Conservation (phyloP, 768 basidiomycete species). For the Trametes maxima region DNA sequence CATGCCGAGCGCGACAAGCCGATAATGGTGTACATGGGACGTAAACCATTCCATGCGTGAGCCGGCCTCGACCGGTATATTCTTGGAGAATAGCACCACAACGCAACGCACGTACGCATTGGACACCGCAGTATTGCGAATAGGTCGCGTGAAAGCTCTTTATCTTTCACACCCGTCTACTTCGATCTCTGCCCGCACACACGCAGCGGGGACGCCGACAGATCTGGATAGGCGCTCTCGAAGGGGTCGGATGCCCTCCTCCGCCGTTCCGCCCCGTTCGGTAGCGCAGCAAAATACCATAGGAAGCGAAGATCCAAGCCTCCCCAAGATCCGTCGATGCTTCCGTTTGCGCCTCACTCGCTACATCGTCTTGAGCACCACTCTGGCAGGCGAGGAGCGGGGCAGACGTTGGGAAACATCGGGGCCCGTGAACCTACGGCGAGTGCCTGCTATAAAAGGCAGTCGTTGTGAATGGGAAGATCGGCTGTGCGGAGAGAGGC, state of each 20-base stretch:
- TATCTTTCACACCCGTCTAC: too few species aligned
- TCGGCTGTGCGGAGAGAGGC: not conserved
- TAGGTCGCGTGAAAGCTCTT: too few species aligned
- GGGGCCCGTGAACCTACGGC: conserved; percentile 1
- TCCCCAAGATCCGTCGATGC: too few species aligned
- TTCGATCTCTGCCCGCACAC: not conserved
- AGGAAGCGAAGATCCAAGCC: not conserved
- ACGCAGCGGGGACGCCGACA: not conserved
- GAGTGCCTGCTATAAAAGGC: conserved; percentile 6
- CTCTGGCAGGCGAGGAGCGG: not conserved
- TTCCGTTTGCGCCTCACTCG: too few species aligned
- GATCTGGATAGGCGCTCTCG: conserved; percentile 4
- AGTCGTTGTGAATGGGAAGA: conserved; percentile 11
- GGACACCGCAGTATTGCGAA: too few species aligned
- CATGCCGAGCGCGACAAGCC: too few species aligned
- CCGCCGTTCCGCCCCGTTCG: conserved; percentile 16
- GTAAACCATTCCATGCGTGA: too few species aligned
- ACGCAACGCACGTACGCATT: too few species aligned
- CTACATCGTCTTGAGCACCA: not conserved
- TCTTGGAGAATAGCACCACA: too few species aligned
- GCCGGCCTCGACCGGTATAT: too few species aligned
- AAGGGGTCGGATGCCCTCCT: conserved; percentile 10
- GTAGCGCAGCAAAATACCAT: not conserved
- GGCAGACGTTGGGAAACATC: not conserved
- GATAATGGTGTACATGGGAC: too few species aligned